Percentiles rank a stretch among this genome's conserved stretches.
phyloP scores from a whole-genome alignment of 2,329 filamentous ascomycete species.

The Epichloe hybrida region DNA sequence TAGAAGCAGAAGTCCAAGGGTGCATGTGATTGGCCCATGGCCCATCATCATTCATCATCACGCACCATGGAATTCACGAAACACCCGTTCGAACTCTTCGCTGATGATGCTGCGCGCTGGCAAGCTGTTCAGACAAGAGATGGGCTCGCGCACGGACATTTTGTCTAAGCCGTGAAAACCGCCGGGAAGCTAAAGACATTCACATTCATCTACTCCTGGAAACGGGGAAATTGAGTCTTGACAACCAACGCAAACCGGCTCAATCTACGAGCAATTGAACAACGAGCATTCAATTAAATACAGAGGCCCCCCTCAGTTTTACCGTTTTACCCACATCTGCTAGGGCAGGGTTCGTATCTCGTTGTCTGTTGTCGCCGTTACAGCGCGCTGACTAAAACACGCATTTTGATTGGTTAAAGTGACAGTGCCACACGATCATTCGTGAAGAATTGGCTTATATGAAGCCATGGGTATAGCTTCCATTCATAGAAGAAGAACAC shows the following conservation, averaged over 20 bases:
- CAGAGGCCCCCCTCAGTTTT: no score
- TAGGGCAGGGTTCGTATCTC: no score
- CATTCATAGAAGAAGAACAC: no score
- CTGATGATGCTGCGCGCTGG: constrained; percentile 22
- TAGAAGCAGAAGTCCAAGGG: no score
- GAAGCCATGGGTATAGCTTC: not conserved
- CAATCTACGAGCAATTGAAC: not conserved
- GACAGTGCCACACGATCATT: not conserved
- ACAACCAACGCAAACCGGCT: not conserved
- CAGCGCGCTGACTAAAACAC: constrained; percentile 20
- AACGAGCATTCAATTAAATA: not conserved
- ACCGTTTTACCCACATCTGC: not conserved
- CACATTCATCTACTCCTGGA: no score
- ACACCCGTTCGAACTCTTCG: constrained; percentile 9
- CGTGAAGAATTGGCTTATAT: not conserved
- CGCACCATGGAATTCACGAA: not conserved
- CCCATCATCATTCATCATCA: not conserved
- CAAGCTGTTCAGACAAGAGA: constrained; percentile 22
- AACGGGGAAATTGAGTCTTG: no score
- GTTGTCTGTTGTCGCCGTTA: constrained; percentile 7
- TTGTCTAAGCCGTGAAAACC: constrained; percentile 7
- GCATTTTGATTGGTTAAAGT: constrained; percentile 15
- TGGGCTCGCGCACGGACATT: constrained; percentile 22
- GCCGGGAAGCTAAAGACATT: no score
- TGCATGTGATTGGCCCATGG: not conserved